Conservation (phyloP, 176 grass and related monocot genomes). For the Puya raimondii region DNA sequence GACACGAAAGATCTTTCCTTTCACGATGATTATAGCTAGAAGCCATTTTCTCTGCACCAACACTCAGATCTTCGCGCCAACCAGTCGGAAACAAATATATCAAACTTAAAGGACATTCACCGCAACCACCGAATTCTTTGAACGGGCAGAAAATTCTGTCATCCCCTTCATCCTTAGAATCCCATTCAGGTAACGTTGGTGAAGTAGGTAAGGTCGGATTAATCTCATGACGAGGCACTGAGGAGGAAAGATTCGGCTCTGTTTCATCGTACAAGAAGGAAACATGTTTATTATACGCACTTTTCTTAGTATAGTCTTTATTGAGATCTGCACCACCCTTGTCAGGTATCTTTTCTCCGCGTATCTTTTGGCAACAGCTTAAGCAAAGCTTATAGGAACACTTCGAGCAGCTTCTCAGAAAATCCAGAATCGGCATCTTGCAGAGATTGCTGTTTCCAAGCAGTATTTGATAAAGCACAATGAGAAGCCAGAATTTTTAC, state of each 20-base stretch:
- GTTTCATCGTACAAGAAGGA: not conserved
- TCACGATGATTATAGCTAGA: conserved; percentile 37
- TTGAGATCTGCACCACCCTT: conserved; percentile 3
- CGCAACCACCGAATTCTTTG: conserved; percentile 81
- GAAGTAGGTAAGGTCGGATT: conserved; percentile 8
- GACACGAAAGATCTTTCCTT: conserved; percentile 29
- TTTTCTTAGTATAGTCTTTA: not conserved
- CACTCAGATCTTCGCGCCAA: conserved; percentile 45
- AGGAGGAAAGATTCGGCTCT: conserved; percentile 2
- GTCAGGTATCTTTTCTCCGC: conserved; percentile 32
- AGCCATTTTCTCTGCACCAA: conserved; percentile 36
- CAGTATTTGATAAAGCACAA: not conserved
- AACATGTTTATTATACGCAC: conserved; percentile 1
- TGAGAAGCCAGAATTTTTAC: conserved; percentile 1
- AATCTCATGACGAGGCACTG: conserved; percentile 14
- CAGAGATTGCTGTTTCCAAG: conserved; percentile 67
- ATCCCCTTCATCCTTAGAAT: conserved; percentile 39
- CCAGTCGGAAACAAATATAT: conserved; percentile 37
- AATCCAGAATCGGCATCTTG: conserved; percentile 33
- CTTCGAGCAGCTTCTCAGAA: conserved; percentile 62
- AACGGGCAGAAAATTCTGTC: conserved; percentile 64
- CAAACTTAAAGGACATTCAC: conserved; percentile 51
- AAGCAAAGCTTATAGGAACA: conserved; percentile 82
- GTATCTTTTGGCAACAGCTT: conserved; percentile 70
- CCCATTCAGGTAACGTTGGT: conserved; percentile 38